Percentiles rank a stretch among this genome's conserved stretches.
Evolutionary conservation across 371 early-diverging fungal species (phyloP).

Genomic region (Mucor plumbeus): DNA sequence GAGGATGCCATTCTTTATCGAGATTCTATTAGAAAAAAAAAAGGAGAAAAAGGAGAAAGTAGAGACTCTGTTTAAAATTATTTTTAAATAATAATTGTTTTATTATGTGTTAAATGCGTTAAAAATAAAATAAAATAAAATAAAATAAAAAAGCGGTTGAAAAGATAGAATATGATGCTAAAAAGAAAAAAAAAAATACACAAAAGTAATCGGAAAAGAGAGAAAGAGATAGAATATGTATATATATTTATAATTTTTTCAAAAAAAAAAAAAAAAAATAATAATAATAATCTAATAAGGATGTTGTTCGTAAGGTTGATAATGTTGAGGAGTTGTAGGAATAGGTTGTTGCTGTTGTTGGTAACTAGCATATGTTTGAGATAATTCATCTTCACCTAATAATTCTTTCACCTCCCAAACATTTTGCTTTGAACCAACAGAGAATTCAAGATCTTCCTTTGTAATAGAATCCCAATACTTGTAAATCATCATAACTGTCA

Average conservation of each 20-base stretch:
- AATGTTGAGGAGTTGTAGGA: conserved; percentile 25
- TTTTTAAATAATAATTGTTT: neutral
- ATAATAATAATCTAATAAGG: conserved; percentile 13
- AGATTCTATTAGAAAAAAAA: conserved; percentile 2
- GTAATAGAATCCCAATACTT: conserved; percentile 96
- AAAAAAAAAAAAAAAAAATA: too few species aligned
- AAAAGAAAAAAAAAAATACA: neutral
- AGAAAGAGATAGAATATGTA: neutral
- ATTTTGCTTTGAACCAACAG: conserved; percentile 69
- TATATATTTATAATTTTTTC: conserved; percentile 1
- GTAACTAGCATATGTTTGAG: conserved; percentile 19
- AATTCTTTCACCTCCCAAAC: conserved; percentile 80
- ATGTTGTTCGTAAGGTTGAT: conserved; percentile 28
- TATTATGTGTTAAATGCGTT: neutral
- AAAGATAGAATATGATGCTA: neutral
- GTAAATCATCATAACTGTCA: conserved; percentile 95
- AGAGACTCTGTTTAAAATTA: neutral
- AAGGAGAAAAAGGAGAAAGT: conserved; percentile 4
- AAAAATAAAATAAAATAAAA: neutral
- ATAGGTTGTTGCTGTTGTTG: conserved; percentile 14
- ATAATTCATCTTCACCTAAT: conserved; percentile 50
- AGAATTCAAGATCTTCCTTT: conserved; percentile 91
- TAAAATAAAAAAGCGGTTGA: neutral
- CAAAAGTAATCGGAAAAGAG: neutral
- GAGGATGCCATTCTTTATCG: too few species aligned